Evolutionary conservation across 148 eudicot species (phyloP), one percentile per base, ranked within the genome.

Genomic region (Gaultheria prostrata): DNA sequence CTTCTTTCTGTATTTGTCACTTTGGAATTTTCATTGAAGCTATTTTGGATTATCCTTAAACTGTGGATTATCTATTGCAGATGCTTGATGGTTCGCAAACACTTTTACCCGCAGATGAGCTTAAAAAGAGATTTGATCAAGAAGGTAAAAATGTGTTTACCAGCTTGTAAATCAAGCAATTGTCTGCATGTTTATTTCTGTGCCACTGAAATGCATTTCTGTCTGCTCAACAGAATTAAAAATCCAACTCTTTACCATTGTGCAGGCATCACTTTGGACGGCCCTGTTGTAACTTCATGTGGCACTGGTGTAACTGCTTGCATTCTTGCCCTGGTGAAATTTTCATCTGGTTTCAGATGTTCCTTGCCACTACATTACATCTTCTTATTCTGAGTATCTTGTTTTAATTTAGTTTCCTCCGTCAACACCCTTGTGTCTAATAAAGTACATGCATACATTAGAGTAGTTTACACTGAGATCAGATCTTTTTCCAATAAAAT

Each of bases 281-380:
- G 80, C 81, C 95, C 99, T 43, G 61, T 92, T 79, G 87, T 90
- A 53, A 82, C 95, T 53, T 97, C 99, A 2, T 97, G 99, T 86
- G 99, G 98, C 73, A 94, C 99, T 39, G 99, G 99, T 77, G 97
- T 97, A 46, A 97, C 99, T 61, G 99, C 98, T 63, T 92, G 98
- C 87, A 88, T 97, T 82, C 92, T 97, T 72, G 94, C 95, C 72
- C 80, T 97, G 98, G 99, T 97, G 48, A 89, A 49, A 70, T 39
- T 74, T 28, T 85, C 82, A 56, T 59, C 79, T 67, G 35, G 13
- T 70, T 82, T 71, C 39, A 51, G 20, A 45, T 28, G 17, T 74
- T 4, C 20, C 7, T 56, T 80, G 17, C 24, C 32, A 3, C 28
- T 33, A 46, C 35, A 33, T 51, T 13, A 8, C 69, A 1, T 28